Base-by-base conservation (phyloP, 805 yeast genomes). In the Myxozyma lipomycoides region DNA sequence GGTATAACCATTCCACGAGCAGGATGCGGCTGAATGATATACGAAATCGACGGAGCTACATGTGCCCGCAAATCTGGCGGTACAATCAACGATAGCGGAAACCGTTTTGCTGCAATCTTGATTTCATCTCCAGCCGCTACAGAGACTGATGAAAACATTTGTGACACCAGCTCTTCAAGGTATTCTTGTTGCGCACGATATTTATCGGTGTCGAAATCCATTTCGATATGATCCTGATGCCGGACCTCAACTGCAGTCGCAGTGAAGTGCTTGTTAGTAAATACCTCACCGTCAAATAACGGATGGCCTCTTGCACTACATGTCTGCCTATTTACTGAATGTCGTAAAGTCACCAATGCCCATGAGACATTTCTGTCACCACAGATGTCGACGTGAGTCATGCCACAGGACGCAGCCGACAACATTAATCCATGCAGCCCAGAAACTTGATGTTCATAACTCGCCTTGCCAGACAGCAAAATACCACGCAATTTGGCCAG, bases 341-440 rank as follows among this genome's bases (percentile, higher is more conserved):
- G 80, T 57, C 95, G 75, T 95, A 96, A 88, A 0, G 91, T 79
- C 1, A 90, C 77, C 2, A 86, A 77, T 41, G 85, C 72, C 63
- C 79, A 83, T 49, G 76, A 72, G 19, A 78, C 49, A 25, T 79
- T 62, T 1, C 70, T 64, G 40, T 68, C 71, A n/a, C 82, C 78
- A 43, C 80, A 75, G 0, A 87, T 69, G n/a, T 74, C 74, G 35
- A 86, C 64, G 4, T 73, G 73, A 43, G 77, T 75, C 55, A 76
- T 73, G 1, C 88, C 89, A 60, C 87, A 85, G 60, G 88, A 96
- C 49, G 86, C 81, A 12, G 85, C 73, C 0, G 97, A 87, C 45
- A 91, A 70, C 43, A 91, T 78, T 61, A 87, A 70, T 0, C 98
- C 98, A 0, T 98, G 97, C 4, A 91, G 67, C 0, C 98, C 98